Evolutionary conservation across 768 basidiomycete genomes (phyloP), one percentile per base, ranked within the genome.

Genomic region (Xerocomus spinulosus): DNA sequence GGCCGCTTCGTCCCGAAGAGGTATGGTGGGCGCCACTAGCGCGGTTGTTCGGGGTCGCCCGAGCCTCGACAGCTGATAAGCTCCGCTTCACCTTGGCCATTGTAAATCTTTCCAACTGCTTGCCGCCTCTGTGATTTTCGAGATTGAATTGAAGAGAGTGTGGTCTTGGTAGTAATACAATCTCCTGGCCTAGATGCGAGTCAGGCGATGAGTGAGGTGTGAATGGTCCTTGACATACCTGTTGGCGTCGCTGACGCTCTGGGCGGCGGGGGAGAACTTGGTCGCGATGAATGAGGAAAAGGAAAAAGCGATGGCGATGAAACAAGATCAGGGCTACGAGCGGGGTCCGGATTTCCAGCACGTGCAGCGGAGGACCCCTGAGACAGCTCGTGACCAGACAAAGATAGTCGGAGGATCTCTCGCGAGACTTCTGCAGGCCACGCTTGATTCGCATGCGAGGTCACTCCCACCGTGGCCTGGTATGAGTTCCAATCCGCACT

Each of bases 361-460:
- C 62, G 63, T 64, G 62, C n/a, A 42, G 25, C 49, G 15, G 52
- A 48, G 44, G 65, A 67, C 64, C 60, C 66, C 64, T 62, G 44
- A 41, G 21, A 5, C 15, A 5, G 3, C 0, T 50, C 51, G 44
- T 55, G 40, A 46, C 49, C 49, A 24, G 52, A 24, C 51, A 82
- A 57, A 26, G 80, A 75, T 23, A 82, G 60, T 30, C 71, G 67
- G 32, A 83, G 55, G 46, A 83, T 76, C 54, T 80, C 76, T 49
- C 73, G 74, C 35, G 81, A 78, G 17, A 82, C 77, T 46, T 76
- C 72, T 4, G 78, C 78, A 46, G 80, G 78, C 82, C 82, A 83
- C 46, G 71, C 72, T 24, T 67, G 71, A 29, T 70, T 70, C 34
- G 51, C 51, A 15, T 41, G 45, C 2, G 62, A 50, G 39, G 50